Evolutionary conservation across 495 filamentous ascomycete species (phyloP), one percentile per base, ranked within the genome.

Genomic region (Penicillium bovifimosum): DNA sequence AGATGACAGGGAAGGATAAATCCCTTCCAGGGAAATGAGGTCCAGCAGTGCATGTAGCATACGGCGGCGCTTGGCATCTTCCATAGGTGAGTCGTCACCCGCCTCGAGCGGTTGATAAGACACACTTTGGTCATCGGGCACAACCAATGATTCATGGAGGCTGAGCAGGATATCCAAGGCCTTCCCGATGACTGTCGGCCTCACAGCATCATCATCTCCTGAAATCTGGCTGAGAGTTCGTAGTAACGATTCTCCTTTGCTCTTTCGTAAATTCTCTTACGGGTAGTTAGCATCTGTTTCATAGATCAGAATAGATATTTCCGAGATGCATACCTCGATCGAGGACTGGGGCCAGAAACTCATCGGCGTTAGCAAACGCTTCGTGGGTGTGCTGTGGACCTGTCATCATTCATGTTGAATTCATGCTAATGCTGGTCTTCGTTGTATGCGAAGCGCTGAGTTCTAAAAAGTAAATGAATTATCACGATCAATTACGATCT

Each of bases 21-120:
- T 74, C 9, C 79, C 79, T 55, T 82, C 79, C 1, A 82, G 53
- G 0, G 78, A 76, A 26, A 81, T 69, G 36, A 82, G 55, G 48
- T 82, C 79, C 11, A 81, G 64, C 13, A 82, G 64, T 6, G 73
- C 73, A 65, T 74, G 70, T 2, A 80, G 52, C n/a, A 70, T 61
- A 18, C 77, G 72, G 24, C 75, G 74, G 16, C 69, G 67, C 56
- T 66, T 75, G 14, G 72, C 71, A 63, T 75, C 71, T 58, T 76
- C 70, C 26, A 71, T 53, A 32, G 55, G 59, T 1, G 58, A 27
- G 62, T 73, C 66, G 35, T 67, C 66, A 28, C 34, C 24, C 10
- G 43, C 53, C 7, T 24, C 27, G 9, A 17, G 10, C 2, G 24
- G 29, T 14, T 53, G 49, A 26, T 36, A 17, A 4, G 28, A 11